Percentiles rank a stretch among this genome's conserved stretches.
Conservation (phyloP, 495 filamentous ascomycete species). For the Cairneyella variabilis region DNA sequence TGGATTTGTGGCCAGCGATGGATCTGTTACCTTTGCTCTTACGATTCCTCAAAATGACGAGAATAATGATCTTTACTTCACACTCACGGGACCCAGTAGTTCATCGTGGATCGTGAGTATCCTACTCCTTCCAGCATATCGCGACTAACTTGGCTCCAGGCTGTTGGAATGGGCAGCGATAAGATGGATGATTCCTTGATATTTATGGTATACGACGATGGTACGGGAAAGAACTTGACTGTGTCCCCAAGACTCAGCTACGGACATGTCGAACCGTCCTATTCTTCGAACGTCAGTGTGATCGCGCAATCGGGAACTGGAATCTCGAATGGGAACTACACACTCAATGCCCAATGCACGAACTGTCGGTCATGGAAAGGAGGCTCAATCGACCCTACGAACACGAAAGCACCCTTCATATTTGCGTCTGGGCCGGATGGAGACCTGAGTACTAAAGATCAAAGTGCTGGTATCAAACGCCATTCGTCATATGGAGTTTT, state of each 20-base stretch:
- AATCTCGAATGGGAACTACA: slow-evolving; percentile 36
- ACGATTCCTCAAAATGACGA: slow-evolving; percentile 20
- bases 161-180: slow-evolving; percentile 46
- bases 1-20: slow-evolving; percentile 21
- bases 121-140: background rate
- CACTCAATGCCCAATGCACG: slow-evolving; percentile 44
- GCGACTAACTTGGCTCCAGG: slow-evolving; percentile 19
- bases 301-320: slow-evolving; percentile 38
- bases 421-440: slow-evolving; percentile 50
- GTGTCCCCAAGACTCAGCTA: slow-evolving; percentile 42
- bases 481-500: slow-evolving; percentile 54
- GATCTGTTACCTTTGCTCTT: slow-evolving; percentile 19
- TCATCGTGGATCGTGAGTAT: slow-evolving; percentile 23
- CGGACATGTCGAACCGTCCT: slow-evolving; percentile 46
- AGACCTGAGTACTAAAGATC: slow-evolving; percentile 35
- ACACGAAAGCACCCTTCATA: slow-evolving; percentile 43
- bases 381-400: slow-evolving; percentile 35
- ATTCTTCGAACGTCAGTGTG: slow-evolving; percentile 35
- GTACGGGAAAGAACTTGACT: slow-evolving; percentile 42
- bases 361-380: slow-evolving; percentile 44
- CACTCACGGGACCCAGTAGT: slow-evolving; percentile 10
- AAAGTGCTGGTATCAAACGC: slow-evolving; percentile 40
- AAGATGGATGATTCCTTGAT: slow-evolving; percentile 50
- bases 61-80: slow-evolving; percentile 22
- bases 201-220: slow-evolving; percentile 44